Evolutionary conservation across 2,329 filamentous ascomycete species (phyloP), one percentile per base, ranked within the genome.

Genomic region (Beauveria scarabaeidicola): DNA sequence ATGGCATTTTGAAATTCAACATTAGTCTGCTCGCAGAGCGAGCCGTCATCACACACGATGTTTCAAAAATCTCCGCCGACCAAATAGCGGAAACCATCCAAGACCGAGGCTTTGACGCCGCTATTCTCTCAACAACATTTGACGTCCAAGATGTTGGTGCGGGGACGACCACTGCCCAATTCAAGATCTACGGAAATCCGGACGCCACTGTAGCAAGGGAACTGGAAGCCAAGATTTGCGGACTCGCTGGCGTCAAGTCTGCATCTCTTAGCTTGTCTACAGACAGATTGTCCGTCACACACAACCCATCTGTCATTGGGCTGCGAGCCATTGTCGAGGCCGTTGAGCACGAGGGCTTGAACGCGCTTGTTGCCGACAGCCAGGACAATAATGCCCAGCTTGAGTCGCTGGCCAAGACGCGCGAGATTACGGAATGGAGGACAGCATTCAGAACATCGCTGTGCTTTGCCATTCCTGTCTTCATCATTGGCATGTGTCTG

Each of bases 351-450:
- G 78, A 84, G 21, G 92, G 93, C 2, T 90, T 89, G 72, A 96
- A 97, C 70, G 94, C 93, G 1, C 78, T 99, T 2, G 83, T 97
- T 11, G 87, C 92, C 1, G 93, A 97, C 65, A 88, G 86, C 57
- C 91, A 97, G 67, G 94, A 99, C 74, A 97, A 96, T 72, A 96
- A 96, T 69, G 93, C 94, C 1, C 94, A 99, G 70, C 82, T 99
- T 2, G 91, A 97, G 72, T 97, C 94, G 1, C 81, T 99, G 2
- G 89, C 94, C 9, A 99, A 99, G 75, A 97, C 94, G 0, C 90
- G 90, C 66, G 94, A 99, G 73, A 96, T 99, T 63, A 89, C 88
- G 64, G 91, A 96, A 73, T 99, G 94, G 94, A 85, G 84, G 63
- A 83, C 79, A 32, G 90, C 91, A 0, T 96, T 97, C 73, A 80